Conservation (phyloP, 805 yeast genomes). For the Metschnikowia shivogae region DNA sequence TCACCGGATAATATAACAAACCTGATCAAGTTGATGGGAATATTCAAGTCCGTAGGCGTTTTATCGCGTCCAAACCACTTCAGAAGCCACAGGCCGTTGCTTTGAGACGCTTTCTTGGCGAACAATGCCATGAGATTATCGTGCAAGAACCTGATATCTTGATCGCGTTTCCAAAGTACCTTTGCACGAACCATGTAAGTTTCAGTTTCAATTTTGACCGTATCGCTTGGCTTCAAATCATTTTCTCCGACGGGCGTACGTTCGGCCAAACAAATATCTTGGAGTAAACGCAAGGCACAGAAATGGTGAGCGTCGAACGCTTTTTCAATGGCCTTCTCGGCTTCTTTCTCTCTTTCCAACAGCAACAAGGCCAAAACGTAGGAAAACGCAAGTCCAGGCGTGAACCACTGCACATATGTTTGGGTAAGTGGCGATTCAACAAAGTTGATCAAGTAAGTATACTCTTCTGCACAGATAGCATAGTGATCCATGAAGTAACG, state of each 20-base stretch:
- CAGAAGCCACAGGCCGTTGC: constrained; percentile 11
- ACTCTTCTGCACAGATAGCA: constrained; percentile 62
- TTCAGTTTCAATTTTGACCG: constrained; percentile 42
- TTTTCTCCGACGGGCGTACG: background rate
- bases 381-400: constrained; percentile 70
- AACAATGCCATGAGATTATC: constrained; percentile 32
- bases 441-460: constrained; percentile 55
- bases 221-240: constrained; percentile 21
- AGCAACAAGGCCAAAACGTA: constrained; percentile 57
- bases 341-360: constrained; percentile 39
- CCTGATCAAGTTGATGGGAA: constrained; percentile 61
- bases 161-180: constrained; percentile 49
- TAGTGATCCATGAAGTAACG: constrained; percentile 79
- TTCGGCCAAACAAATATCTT: constrained; percentile 38
- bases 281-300: constrained; percentile 49
- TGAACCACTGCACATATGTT: constrained; percentile 61
- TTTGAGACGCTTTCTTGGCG: constrained; percentile 4
- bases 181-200: constrained; percentile 58
- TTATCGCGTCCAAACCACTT: constrained; percentile 9
- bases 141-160: constrained; percentile 45
- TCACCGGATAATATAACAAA: constrained; percentile 71
- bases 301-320: constrained; percentile 59
- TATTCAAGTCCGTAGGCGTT: constrained; percentile 15
- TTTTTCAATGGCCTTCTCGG: constrained; percentile 41
- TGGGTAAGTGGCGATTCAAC: constrained; percentile 52